Conservation (phyloP, 805 yeast species). For the Kluyveromyces aestuarii region DNA sequence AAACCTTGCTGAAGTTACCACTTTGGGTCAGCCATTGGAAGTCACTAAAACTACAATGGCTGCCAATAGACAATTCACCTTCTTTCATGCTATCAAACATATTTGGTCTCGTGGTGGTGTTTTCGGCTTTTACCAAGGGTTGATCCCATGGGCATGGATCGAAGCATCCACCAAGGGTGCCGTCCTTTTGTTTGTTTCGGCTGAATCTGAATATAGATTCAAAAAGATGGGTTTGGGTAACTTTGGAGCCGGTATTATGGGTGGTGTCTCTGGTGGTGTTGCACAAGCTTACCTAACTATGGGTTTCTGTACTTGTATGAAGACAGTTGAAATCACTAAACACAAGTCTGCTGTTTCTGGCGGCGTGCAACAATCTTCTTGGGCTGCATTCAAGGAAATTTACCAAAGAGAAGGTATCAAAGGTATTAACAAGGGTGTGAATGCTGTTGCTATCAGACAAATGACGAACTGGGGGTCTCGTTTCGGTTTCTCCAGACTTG, state of each 20-base stretch:
- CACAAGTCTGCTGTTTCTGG: slow-evolving; percentile 68
- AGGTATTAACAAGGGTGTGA: slow-evolving; percentile 96
- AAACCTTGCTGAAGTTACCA: slow-evolving; percentile 85
- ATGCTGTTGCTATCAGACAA: slow-evolving; percentile 98
- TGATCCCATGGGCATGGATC: slow-evolving; percentile 99
- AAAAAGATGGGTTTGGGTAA: slow-evolving; percentile 55
- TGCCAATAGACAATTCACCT: slow-evolving; percentile 71
- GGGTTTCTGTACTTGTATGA: slow-evolving; percentile 99
- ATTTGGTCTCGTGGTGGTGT: slow-evolving; percentile 94
- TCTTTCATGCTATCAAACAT: slow-evolving; percentile 57
- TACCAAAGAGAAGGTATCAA: slow-evolving; percentile 78
- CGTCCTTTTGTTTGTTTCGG: slow-evolving; percentile 80
- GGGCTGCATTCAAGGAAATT: slow-evolving; percentile 80
- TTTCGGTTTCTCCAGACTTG: slow-evolving; percentile 85
- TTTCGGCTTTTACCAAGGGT: slow-evolving; percentile 89
- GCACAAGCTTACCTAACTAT: slow-evolving; percentile 94
- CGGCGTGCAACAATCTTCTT: slow-evolving; percentile 61
- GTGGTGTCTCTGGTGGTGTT: slow-evolving; percentile 94
- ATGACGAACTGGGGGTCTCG: slow-evolving; percentile 99
- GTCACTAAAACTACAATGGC: slow-evolving; percentile 98
- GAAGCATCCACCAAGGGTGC: slow-evolving; percentile 99
- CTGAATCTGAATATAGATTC: slow-evolving; percentile 81
- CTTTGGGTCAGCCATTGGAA: slow-evolving; percentile 95
- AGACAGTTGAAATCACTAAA: slow-evolving; percentile 95
- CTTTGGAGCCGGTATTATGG: slow-evolving; percentile 83